A percentile compares a stretch with the other conserved stretches of the same genome.
Evolutionary conservation across 306 rosid species (phyloP).

Genomic region (Corylus avellana): DNA sequence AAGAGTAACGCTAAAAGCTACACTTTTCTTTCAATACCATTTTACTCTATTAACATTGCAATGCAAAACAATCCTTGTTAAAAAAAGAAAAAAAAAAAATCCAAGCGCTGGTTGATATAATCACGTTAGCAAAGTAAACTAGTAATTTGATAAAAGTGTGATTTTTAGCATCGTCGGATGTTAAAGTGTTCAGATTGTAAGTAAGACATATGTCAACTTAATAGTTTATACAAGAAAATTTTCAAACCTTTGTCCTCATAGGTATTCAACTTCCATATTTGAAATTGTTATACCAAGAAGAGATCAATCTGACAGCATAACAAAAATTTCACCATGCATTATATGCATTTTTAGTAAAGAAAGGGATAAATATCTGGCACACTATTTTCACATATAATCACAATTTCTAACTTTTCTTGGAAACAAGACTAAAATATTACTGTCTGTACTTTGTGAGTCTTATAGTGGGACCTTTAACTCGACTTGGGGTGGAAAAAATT

Average conservation of each 20-base stretch:
- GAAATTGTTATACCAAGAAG: neutral
- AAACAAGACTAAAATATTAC: neutral
- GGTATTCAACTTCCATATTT: neutral
- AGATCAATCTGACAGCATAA: neutral
- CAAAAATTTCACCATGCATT: neutral
- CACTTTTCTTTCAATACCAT: too few relatives aligned
- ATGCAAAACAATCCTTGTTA: too few relatives aligned
- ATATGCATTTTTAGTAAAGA: neutral
- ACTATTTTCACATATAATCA: constrained; percentile 15
- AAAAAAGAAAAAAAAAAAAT: too few relatives aligned
- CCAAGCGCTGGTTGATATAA: too few relatives aligned
- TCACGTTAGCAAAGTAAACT: too few relatives aligned
- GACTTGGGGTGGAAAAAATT: neutral
- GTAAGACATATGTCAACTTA: too few relatives aligned
- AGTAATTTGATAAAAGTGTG: too few relatives aligned
- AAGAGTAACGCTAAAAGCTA: too few relatives aligned
- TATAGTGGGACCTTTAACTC: constrained; percentile 28
- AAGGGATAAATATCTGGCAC: neutral
- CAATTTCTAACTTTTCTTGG: constrained; percentile 7
- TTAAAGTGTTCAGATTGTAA: too few relatives aligned
- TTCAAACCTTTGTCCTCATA: neutral
- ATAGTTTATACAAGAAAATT: too few relatives aligned
- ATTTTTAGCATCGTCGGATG: too few relatives aligned
- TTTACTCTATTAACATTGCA: too few relatives aligned
- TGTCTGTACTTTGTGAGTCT: constrained; percentile 13